phyloP scores from a whole-genome alignment of 108 stramenopile genomes.

The Cyclotella baltica region DNA sequence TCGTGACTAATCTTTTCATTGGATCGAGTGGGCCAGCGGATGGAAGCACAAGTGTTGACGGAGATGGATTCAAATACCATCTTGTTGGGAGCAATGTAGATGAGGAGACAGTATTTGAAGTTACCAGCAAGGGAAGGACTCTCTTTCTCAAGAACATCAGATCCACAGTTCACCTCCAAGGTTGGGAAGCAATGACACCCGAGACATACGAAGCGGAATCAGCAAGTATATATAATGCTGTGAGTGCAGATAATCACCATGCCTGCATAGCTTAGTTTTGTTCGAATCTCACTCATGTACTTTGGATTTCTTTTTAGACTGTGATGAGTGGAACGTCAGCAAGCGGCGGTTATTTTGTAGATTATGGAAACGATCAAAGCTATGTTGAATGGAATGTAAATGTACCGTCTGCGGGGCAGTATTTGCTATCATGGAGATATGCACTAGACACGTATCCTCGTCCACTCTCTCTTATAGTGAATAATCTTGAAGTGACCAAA shows the following conservation, averaged over 20 bases:
- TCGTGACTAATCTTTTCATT: conserved; percentile 44
- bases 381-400: conserved; percentile 44
- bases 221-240: conserved; percentile 31
- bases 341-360: conserved; percentile 24
- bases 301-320: conserved; percentile 8
- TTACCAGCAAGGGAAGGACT: conserved; percentile 50
- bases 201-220: conserved; percentile 45
- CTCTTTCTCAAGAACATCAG: conserved; percentile 58
- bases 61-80: conserved; percentile 41
- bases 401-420: conserved; percentile 23
- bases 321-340: conserved; percentile 20
- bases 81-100: conserved; percentile 34
- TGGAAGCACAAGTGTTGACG: conserved; percentile 15
- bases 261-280: neutral
- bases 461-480: conserved; percentile 28
- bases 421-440: conserved; percentile 42
- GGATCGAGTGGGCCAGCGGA: conserved; percentile 44
- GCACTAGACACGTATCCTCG: conserved; percentile 28
- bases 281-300: neutral
- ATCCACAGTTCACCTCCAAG: conserved; percentile 52
- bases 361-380: conserved; percentile 18
- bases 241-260: too few species aligned
- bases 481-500: neutral
- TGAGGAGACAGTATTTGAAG: conserved; percentile 60
- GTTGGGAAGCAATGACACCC: conserved; percentile 29